These are phyloP conservation scores for Colletotrichum cordylinicola DNA, from an alignment of 2,329 filamentous ascomycete genomes.

Conservation along the genomic window DNA sequence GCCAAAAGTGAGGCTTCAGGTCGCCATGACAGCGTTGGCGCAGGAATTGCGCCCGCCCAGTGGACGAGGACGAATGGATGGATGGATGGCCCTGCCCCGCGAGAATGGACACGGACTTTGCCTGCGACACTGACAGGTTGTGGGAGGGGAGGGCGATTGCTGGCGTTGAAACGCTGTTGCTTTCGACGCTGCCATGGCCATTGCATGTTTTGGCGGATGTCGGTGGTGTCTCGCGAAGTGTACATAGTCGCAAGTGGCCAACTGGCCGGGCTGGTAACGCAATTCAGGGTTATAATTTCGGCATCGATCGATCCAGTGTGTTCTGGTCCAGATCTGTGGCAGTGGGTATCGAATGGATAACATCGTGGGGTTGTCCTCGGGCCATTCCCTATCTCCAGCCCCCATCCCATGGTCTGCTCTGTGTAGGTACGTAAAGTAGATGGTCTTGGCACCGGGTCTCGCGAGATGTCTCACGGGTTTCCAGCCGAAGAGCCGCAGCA, in stretches of 20 bases:
- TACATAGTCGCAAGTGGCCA: not conserved
- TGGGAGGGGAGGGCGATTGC: not conserved
- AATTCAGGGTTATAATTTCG: not conserved
- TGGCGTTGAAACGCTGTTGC: not conserved
- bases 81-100: not conserved
- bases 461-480: not conserved
- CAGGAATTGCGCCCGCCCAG: not conserved
- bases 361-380: not conserved
- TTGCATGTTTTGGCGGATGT: not conserved
- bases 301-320: not conserved
- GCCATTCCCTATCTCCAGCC: not conserved
- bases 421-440: not conserved
- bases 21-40: not conserved
- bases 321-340: not conserved
- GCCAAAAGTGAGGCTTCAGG: not conserved
- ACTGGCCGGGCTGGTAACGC: not conserved
- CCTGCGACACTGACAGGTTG: not conserved
- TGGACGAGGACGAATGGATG: not conserved
- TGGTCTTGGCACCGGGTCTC: not conserved
- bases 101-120: not conserved
- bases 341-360: not conserved
- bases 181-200: not conserved
- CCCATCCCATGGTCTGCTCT: not conserved
- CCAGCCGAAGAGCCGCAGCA: slow-evolving; percentile 5
- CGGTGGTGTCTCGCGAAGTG: not conserved